Conservation (phyloP, 2,329 filamentous ascomycete species). For the Phyllosticta citrichinensis region DNA sequence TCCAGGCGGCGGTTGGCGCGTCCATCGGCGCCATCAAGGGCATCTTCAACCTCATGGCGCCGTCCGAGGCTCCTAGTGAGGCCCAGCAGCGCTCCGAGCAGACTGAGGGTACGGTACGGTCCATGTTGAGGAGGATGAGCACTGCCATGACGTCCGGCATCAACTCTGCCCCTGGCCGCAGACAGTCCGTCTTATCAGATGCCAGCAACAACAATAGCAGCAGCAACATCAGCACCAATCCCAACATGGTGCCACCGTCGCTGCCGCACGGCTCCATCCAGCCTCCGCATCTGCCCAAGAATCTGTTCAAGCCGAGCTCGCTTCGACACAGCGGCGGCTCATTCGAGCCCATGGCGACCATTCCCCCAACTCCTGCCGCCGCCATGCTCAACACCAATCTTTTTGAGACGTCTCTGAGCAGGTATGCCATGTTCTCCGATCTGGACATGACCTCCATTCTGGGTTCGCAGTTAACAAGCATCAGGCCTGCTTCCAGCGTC, state of each 20-base stretch:
- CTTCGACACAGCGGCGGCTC: conserved; percentile 7
- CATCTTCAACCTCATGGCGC: conserved; percentile 35
- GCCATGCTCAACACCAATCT: conserved; percentile 8
- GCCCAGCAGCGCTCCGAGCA: conserved; percentile 7
- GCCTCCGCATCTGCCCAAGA: background rate
- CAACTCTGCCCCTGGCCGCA: conserved; percentile 4
- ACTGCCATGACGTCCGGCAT: conserved; percentile 7
- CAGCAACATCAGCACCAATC: background rate
- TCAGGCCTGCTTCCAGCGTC: background rate
- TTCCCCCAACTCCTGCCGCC: conserved; percentile 6
- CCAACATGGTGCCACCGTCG: background rate
- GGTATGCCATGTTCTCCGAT: background rate
- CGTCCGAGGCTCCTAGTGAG: conserved; percentile 16
- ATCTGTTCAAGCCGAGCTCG: background rate
- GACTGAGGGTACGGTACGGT: conserved; percentile 7
- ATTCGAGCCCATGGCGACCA: conserved; percentile 7
- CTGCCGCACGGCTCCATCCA: conserved; percentile 2
- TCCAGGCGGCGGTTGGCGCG: conserved; percentile 32
- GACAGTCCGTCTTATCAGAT: conserved; percentile 5
- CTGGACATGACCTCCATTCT: background rate
- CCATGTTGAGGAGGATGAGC: conserved; percentile 11
- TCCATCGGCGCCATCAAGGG: conserved; percentile 34
- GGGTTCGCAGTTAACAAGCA: background rate
- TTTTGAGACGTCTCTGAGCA: conserved; percentile 5
- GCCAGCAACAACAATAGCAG: background rate